A percentile compares a stretch with the other conserved stretches of the same genome.
These are phyloP conservation scores for Curvularia verruculosa DNA, from an alignment of 2,329 filamentous ascomycete genomes.

Conservation along the genomic window DNA sequence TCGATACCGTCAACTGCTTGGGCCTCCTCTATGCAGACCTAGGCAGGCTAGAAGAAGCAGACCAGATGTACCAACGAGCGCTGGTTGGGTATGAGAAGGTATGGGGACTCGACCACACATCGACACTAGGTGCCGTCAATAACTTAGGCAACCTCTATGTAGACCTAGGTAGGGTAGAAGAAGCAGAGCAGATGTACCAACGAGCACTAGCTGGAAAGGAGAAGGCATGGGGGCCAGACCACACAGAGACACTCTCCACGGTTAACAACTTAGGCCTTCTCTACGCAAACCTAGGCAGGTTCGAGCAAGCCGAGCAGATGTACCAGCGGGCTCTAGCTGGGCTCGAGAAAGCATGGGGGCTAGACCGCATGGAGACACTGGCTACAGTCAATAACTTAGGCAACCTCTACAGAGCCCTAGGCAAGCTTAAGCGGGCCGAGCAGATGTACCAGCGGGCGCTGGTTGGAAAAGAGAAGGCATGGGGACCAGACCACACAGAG, in stretches of 20 bases:
- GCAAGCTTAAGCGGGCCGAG: conserved; percentile 12
- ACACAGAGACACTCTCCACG: conserved; percentile 21
- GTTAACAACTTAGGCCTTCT: conserved; percentile 10
- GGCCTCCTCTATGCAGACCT: conserved; percentile 2
- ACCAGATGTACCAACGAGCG: neutral
- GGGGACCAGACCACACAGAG: conserved; percentile 18
- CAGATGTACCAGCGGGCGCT: conserved; percentile 21
- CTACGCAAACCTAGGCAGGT: conserved; percentile 4
- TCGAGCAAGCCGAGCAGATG: conserved; percentile 10
- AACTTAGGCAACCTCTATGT: no score
- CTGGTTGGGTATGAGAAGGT: neutral
- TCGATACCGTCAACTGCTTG: conserved; percentile 6
- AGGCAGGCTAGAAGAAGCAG: neutral
- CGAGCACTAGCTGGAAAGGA: conserved; percentile 14
- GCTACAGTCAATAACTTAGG: conserved; percentile 10
- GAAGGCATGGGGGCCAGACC: conserved; percentile 18
- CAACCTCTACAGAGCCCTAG: no score
- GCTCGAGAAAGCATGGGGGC: conserved; percentile 20
- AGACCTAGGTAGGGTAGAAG: conserved; percentile 4
- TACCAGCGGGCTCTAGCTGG: conserved; percentile 7
- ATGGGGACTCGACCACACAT: no score
- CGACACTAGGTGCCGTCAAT: no score
- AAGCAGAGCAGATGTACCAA: conserved; percentile 10
- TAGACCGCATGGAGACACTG: conserved; percentile 24
- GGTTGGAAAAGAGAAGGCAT: conserved; percentile 23